Evolutionary conservation across 2,329 filamentous ascomycete genomes (phyloP), one percentile per base, ranked within the genome.

Genomic region (Pseudomassariella vexata): DNA sequence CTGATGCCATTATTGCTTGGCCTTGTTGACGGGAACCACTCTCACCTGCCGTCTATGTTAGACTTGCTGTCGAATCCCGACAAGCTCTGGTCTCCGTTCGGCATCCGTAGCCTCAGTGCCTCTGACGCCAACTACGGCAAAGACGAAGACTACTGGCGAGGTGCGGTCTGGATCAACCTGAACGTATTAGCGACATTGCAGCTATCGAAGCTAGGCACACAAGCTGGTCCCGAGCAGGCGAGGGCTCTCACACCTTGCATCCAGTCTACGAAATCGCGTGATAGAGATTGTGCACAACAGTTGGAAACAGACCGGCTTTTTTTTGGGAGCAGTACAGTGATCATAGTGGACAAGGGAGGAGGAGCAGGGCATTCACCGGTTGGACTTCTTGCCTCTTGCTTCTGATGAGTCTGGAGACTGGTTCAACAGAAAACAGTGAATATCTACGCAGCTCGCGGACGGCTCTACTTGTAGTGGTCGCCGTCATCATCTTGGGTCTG

Each of bases 301-400:
- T 39, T 84, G 79, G 78, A 62, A 73, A 47, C 62, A 70, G 36
- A 84, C 79, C 0, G 79, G 79, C 3, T 83, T 82, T 47, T n/a
- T 79, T 78, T 1, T 84, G 79, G 79, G 79, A 84, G 51, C 79
- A 84, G 51, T 84, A 84, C 47, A 76, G 81, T 43, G 74, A 78
- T 1, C 74, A 80, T 37, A 80, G 73, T 1, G 79, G 79, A 9
- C 65, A 66, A 25, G 79, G 79, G 4, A 78, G 82, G 55, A 63
- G 79, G 11, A 83, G 77, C 9, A 77, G 82, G 60, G 78, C 82
- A 47, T 84, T 84, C 50, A 81, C 79, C 1, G 79, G 79, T 28
- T 84, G 79, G 79, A 84, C 79, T n/a, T 82, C 78, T 49, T 61
- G 82, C 57, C 74, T 83, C 26, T 77, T 82, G 9, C 79, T 81